These are phyloP conservation scores for Starmera dryadoides DNA, from an alignment of 805 yeast species.

Conservation along the genomic window DNA sequence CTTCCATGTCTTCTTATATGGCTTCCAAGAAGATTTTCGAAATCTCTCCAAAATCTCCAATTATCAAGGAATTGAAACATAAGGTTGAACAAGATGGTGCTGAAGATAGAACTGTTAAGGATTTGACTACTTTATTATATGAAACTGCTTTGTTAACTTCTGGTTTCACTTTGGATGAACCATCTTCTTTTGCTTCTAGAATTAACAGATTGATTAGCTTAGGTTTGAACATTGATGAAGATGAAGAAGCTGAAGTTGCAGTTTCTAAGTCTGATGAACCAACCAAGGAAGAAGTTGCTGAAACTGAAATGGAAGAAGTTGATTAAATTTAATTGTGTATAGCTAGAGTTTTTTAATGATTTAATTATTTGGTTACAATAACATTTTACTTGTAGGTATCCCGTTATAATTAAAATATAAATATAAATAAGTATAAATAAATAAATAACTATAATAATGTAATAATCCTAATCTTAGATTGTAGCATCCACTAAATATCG, in stretches of 20 bases:
- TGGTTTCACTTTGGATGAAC: slow-evolving; percentile 98
- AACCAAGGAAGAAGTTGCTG: slow-evolving; percentile 67
- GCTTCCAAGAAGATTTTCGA: slow-evolving; percentile 98
- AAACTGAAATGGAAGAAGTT: slow-evolving; percentile 98
- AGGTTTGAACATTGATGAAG: slow-evolving; percentile 97
- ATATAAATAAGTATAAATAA: no score
- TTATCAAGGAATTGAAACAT: slow-evolving; percentile 90
- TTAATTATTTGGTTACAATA: no score
- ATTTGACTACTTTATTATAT: slow-evolving; percentile 89
- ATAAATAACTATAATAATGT: no score
- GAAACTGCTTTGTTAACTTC: slow-evolving; percentile 98
- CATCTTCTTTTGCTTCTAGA: slow-evolving; percentile 94
- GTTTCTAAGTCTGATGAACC: slow-evolving; percentile 42
- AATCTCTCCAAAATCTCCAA: slow-evolving; percentile 94
- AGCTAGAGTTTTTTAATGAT: background rate
- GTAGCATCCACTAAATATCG: no score
- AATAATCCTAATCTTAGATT: no score
- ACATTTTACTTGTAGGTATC: no score
- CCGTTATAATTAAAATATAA: no score
- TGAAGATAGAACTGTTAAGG: slow-evolving; percentile 97
- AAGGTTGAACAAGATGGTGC: slow-evolving; percentile 97
- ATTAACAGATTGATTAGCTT: slow-evolving; percentile 96
- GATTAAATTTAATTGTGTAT: slow-evolving; percentile 50
- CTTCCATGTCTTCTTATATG: slow-evolving; percentile 99
- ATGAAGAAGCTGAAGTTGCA: slow-evolving; percentile 43